Conservation (phyloP, 2,329 filamentous ascomycete genomes). For the Exophiala sideris region DNA sequence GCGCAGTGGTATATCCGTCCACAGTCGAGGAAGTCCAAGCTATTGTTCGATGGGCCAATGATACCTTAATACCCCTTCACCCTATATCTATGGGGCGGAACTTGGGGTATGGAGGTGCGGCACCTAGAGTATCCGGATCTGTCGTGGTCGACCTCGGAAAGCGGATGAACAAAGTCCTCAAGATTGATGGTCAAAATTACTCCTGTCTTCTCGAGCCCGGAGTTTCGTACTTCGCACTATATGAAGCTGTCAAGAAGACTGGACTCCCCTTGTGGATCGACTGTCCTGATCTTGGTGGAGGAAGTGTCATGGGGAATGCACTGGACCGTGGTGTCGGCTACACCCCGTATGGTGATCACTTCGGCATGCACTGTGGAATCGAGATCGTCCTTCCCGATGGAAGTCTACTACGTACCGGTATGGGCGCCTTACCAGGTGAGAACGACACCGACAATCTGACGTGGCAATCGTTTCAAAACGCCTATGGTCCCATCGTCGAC, state of each 20-base stretch:
- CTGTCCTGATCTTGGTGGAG: constrained; percentile 34
- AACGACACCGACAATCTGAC: constrained; percentile 2
- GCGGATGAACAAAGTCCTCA: constrained; percentile 41
- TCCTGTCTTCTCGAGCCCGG: constrained; percentile 43
- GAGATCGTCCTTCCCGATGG: constrained; percentile 43
- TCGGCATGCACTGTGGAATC: constrained; percentile 43
- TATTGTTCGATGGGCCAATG: constrained; percentile 25
- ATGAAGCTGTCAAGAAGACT: constrained; percentile 35
- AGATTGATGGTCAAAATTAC: constrained; percentile 36
- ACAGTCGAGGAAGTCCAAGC: constrained; percentile 18
- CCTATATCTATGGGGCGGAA: constrained; percentile 26
- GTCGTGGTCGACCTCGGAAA: constrained; percentile 43
- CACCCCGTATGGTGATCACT: constrained; percentile 42
- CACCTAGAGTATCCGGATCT: constrained; percentile 42
- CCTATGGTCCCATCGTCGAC: constrained; percentile 39
- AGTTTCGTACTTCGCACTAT: constrained; percentile 40
- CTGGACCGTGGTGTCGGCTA: constrained; percentile 36
- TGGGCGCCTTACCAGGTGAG: constrained; percentile 32
- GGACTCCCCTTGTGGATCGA: constrained; percentile 45
- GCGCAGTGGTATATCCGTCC: constrained; percentile 9
- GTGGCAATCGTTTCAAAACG: constrained; percentile 34
- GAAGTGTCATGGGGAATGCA: constrained; percentile 35
- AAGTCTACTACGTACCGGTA: constrained; percentile 38
- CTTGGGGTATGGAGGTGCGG: constrained; percentile 42
- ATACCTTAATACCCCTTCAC: constrained; percentile 36